Percentiles rank a stretch among this genome's conserved stretches.
Evolutionary conservation across 768 basidiomycete genomes (phyloP).

Genomic region (Nevesoporus exiguus): DNA sequence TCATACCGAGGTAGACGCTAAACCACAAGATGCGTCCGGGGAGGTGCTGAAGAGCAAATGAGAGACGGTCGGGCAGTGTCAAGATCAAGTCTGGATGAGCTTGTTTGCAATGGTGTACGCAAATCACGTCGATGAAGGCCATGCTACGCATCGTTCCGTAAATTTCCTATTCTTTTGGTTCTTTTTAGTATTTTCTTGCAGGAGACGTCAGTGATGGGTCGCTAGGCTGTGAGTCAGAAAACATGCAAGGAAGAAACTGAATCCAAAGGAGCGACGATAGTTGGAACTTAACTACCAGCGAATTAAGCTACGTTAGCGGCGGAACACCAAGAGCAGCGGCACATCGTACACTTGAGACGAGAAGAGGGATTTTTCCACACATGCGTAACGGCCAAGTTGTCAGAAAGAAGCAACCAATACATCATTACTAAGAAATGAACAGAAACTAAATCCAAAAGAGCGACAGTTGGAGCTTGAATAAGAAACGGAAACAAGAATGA

Average conservation of each 20-base stretch:
- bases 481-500: no score
- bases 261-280: neutral
- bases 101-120: neutral
- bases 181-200: neutral
- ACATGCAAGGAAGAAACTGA: neutral
- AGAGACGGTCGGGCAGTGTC: neutral
- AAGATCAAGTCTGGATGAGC: neutral
- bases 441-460: no score
- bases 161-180: neutral
- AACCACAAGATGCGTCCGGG: slow-evolving; percentile 5
- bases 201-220: neutral
- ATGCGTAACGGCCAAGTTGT: no score
- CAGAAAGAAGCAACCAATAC: no score
- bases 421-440: no score
- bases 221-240: neutral
- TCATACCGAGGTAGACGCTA: slow-evolving; percentile 2
- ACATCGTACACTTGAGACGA: no score
- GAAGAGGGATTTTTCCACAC: no score
- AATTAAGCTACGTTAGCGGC: no score
- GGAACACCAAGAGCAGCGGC: no score
- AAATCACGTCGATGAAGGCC: neutral
- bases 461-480: no score
- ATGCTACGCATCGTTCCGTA: neutral
- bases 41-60: neutral
- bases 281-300: neutral